phyloP scores from a whole-genome alignment of 202 grass and related monocot species.

The Elaeis oleifera region DNA sequence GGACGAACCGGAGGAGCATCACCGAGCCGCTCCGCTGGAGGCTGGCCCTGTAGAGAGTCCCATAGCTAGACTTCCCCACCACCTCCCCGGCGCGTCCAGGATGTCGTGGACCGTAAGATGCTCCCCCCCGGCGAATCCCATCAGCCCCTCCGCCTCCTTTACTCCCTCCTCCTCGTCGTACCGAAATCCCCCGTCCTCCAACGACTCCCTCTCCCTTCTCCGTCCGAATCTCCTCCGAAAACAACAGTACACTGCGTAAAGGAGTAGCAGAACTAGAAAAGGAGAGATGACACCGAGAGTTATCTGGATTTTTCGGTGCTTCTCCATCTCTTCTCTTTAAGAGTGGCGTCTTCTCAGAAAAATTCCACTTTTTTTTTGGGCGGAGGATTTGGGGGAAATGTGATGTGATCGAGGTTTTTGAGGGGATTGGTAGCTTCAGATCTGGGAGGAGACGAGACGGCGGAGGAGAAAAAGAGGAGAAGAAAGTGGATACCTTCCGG shows the following conservation, averaged over 20 bases:
- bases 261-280: conserved; percentile 30
- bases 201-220: background rate
- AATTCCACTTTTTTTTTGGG: background rate
- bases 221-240: conserved; percentile 13
- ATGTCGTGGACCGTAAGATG: conserved; percentile 64
- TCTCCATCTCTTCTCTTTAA: conserved; percentile 16
- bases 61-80: conserved; percentile 80
- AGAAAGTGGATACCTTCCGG: too few species aligned
- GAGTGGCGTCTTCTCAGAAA: background rate
- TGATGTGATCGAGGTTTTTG: too few species aligned
- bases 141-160: conserved; percentile 44
- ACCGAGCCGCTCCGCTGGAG: conserved; percentile 39
- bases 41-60: conserved; percentile 85
- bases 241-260: conserved; percentile 21
- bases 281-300: conserved; percentile 23
- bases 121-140: conserved; percentile 75
- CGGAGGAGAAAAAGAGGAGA: too few species aligned
- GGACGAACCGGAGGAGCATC: conserved; percentile 75
- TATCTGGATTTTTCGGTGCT: conserved; percentile 15
- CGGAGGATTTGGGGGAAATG: too few species aligned
- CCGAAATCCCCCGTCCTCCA: conserved; percentile 20
- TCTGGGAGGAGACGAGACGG: too few species aligned
- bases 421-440: too few species aligned
- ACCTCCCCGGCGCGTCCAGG: conserved; percentile 91
- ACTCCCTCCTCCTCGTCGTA: conserved; percentile 12